phyloP scores from a whole-genome alignment of 352 stramenopile genomes.

The Phytopythium mirpurense region DNA sequence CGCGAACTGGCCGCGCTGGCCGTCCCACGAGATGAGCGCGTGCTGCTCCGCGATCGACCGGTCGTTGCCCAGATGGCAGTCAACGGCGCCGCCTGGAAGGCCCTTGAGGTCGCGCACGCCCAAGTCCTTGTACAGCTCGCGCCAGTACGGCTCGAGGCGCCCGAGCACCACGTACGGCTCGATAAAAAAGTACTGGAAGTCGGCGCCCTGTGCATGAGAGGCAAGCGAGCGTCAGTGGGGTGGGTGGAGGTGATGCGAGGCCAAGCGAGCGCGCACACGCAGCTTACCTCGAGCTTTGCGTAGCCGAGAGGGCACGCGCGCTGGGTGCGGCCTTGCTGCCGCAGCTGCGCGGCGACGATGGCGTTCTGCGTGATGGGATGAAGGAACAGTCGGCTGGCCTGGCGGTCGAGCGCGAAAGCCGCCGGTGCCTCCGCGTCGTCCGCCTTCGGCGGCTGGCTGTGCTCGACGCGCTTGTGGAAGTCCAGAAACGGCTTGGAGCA shows the following conservation, averaged over 20 bases:
- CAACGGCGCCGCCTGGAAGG: conserved; percentile 40
- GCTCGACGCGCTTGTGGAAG: conserved; percentile 42
- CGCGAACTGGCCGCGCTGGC: conserved; percentile 34
- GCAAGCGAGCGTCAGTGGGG: background rate
- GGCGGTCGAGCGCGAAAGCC: conserved; percentile 17
- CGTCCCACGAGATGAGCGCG: conserved; percentile 67
- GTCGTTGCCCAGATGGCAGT: conserved; percentile 76
- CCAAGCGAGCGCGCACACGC: background rate
- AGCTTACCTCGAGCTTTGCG: conserved; percentile 65
- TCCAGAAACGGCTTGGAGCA: conserved; percentile 48
- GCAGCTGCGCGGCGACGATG: conserved; percentile 33
- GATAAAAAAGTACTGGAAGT: conserved; percentile 71
- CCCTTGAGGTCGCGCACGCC: conserved; percentile 40
- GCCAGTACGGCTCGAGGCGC: conserved; percentile 46
- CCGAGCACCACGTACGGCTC: conserved; percentile 60
- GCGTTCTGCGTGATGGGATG: conserved; percentile 43
- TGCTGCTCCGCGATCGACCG: conserved; percentile 48
- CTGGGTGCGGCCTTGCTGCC: conserved; percentile 19
- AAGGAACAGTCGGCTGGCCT: conserved; percentile 36
- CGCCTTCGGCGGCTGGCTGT: conserved; percentile 6
- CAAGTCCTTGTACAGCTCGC: conserved; percentile 49
- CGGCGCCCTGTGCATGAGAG: conserved; percentile 26
- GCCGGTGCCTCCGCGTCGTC: background rate
- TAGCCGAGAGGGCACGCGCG: conserved; percentile 43
- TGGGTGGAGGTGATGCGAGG: background rate